Percentiles rank a stretch among this genome's conserved stretches.
These are phyloP conservation scores for Oenanthe javanica DNA, from an alignment of 140 eudicot species.

Conservation along the genomic window DNA sequence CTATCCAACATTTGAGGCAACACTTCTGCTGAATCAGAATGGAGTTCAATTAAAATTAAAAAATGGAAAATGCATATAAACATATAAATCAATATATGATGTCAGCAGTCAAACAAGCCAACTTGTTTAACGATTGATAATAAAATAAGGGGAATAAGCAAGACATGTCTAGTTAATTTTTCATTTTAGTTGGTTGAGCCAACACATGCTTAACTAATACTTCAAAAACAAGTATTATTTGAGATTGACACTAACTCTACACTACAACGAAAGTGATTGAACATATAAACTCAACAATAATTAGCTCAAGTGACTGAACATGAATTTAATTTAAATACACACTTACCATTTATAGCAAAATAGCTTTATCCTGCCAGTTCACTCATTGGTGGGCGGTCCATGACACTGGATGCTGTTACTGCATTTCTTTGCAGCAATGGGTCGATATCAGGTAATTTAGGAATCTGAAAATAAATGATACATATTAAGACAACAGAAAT, in stretches of 20 bases:
- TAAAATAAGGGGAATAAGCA: too few relatives aligned
- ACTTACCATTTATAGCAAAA: conserved; percentile 11
- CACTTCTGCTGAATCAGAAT: not conserved
- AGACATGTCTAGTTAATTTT: not conserved
- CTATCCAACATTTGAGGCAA: not conserved
- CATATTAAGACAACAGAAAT: not conserved
- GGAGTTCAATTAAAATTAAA: not conserved
- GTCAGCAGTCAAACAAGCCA: not conserved
- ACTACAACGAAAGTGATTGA: not conserved
- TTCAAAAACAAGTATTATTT: not conserved
- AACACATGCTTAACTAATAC: not conserved
- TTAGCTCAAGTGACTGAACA: not conserved
- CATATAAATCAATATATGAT: not conserved
- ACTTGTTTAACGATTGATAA: too few relatives aligned
- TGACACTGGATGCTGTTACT: conserved; percentile 65
- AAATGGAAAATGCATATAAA: not conserved
- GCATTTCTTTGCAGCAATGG: conserved; percentile 82
- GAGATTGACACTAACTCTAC: not conserved
- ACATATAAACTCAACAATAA: not conserved
- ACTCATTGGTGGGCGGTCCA: conserved; percentile 99
- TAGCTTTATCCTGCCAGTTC: conserved; percentile 74
- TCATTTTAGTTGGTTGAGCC: not conserved
- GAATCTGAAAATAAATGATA: conserved; percentile 42
- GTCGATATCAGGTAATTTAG: conserved; percentile 86
- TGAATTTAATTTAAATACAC: not conserved